Evolutionary conservation across 2,329 filamentous ascomycete species (phyloP).

Genomic region (Phyllosticta citriasiana): DNA sequence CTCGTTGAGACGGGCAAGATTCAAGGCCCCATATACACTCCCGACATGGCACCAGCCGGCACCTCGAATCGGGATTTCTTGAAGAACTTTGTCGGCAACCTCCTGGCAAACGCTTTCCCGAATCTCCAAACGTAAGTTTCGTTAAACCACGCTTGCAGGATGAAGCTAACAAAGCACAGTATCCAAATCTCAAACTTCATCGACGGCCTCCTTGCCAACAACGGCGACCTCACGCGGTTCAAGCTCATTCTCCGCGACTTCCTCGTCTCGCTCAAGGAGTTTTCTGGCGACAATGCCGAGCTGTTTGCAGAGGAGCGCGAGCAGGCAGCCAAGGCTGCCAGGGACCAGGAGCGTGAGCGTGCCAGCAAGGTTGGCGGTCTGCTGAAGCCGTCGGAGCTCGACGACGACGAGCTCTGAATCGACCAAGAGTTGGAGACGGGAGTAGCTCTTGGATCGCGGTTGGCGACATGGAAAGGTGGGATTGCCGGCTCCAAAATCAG

Average conservation of each 20-base stretch:
- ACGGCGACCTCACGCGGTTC: conserved; percentile 87
- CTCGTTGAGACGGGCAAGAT: conserved; percentile 88
- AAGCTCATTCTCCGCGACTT: conserved; percentile 94
- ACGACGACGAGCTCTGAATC: conserved; percentile 76
- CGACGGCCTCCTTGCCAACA: conserved; percentile 76
- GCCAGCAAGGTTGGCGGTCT: conserved; percentile 91
- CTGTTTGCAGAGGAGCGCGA: conserved; percentile 92
- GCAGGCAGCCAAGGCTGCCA: conserved; percentile 75
- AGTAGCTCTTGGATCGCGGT: conserved; percentile 28
- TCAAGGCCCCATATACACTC: conserved; percentile 77
- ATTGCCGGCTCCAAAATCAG: conserved; percentile 4
- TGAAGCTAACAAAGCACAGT: conserved; percentile 38
- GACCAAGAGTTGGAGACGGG: conserved; percentile 29
- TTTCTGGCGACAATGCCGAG: conserved; percentile 89
- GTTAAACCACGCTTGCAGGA: neutral
- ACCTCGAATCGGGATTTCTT: conserved; percentile 89
- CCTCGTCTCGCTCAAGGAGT: conserved; percentile 94
- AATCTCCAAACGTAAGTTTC: conserved; percentile 75
- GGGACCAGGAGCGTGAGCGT: conserved; percentile 80
- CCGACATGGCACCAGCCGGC: conserved; percentile 71
- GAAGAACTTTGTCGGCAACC: conserved; percentile 71
- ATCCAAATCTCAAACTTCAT: conserved; percentile 85
- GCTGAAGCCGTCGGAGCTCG: conserved; percentile 94
- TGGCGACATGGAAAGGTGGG: conserved; percentile 15
- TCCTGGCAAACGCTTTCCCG: conserved; percentile 82